Evolutionary conservation across 352 stramenopile species (phyloP).

Genomic region (Globisporangium emineosum): DNA sequence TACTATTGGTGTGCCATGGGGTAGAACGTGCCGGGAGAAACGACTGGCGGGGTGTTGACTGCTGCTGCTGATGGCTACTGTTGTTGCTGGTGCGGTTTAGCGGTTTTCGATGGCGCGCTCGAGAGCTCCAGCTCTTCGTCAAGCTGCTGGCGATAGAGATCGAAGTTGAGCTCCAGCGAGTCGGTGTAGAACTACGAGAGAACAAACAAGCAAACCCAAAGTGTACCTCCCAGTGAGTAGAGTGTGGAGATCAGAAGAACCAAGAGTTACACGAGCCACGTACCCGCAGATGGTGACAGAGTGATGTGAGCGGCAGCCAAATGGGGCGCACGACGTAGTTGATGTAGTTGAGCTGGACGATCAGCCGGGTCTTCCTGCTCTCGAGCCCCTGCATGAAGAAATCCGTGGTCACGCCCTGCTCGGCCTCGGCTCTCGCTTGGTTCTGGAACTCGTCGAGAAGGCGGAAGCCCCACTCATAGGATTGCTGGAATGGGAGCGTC

Average conservation of each 20-base stretch:
- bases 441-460: slow-evolving; percentile 73
- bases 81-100: background rate
- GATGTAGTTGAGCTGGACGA: slow-evolving; percentile 71
- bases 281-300: slow-evolving; percentile 58
- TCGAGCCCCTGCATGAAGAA: slow-evolving; percentile 75
- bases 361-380: slow-evolving; percentile 43
- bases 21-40: background rate
- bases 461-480: slow-evolving; percentile 50
- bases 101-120: background rate
- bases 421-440: slow-evolving; percentile 51
- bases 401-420: slow-evolving; percentile 48
- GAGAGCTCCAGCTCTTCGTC: slow-evolving; percentile 25
- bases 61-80: background rate
- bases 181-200: slow-evolving; percentile 59
- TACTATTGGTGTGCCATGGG: background rate
- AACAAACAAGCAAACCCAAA: slow-evolving; percentile 1
- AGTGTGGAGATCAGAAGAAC: background rate
- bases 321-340: slow-evolving; percentile 76
- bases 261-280: slow-evolving; percentile 9
- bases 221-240: background rate
- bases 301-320: slow-evolving; percentile 57
- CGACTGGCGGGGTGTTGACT: background rate
- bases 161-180: slow-evolving; percentile 66
- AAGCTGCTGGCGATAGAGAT: slow-evolving; percentile 42
- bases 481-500: slow-evolving; percentile 43